These are phyloP conservation scores for Biancaea sappan DNA, from an alignment of 306 rosid genomes.

Conservation along the genomic window DNA sequence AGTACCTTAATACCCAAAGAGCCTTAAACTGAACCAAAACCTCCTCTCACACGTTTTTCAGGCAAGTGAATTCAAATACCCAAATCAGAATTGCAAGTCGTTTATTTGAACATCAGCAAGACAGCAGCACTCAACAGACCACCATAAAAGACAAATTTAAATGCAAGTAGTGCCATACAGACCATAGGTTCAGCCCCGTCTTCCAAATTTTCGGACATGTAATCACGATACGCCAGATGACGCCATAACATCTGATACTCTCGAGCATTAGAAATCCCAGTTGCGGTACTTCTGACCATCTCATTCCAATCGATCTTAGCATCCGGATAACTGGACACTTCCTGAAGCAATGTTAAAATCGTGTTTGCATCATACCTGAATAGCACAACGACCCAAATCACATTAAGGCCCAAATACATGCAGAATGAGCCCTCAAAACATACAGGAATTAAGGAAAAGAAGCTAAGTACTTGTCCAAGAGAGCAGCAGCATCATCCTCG, in stretches of 20 bases:
- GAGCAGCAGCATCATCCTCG: constrained; percentile 56
- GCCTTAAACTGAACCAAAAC: not conserved
- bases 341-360: constrained; percentile 70
- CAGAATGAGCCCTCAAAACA: not conserved
- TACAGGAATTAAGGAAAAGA: not conserved
- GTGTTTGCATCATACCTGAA: constrained; percentile 61
- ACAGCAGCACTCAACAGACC: not conserved
- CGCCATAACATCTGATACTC: constrained; percentile 97
- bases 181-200: constrained; percentile 66
- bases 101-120: not conserved
- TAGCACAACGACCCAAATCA: constrained; percentile 14
- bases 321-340: constrained; percentile 50
- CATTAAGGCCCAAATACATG: not conserved
- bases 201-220: constrained; percentile 46
- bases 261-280: constrained; percentile 81
- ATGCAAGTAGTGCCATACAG: constrained; percentile 10
- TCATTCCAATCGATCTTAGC: constrained; percentile 77
- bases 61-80: not conserved
- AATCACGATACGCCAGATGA: constrained; percentile 73
- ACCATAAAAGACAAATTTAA: not conserved
- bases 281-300: constrained; percentile 64
- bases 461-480: constrained; percentile 54
- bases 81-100: not conserved
- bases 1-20: not conserved
- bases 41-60: not conserved